Evolutionary conservation across 2,329 filamentous ascomycete species (phyloP), one percentile per base, ranked within the genome.

Genomic region (Aureobasidium leucospermi): DNA sequence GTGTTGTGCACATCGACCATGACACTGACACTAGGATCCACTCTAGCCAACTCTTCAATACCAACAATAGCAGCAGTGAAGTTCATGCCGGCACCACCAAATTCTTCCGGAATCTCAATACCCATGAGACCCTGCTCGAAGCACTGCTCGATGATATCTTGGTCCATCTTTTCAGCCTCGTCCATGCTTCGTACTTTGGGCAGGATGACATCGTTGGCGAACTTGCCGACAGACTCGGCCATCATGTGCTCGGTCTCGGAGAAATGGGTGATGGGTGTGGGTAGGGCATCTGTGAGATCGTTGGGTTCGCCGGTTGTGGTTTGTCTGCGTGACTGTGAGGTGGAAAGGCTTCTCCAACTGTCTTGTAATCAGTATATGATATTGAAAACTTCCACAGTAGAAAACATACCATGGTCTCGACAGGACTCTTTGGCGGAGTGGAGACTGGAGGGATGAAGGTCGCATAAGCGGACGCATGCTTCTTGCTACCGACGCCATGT

Each of bases 101-200:
- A 99, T 75, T 96, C 92, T 75, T 99, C 94, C 15, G 94, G 93
- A 60, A 99, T 96, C 78, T 99, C 94, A 64, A 99, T 83, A 63
- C 91, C 88, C 94, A 99, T 99, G 52, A 99, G 79, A 0, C 94
- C 94, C 73, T 97, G 92, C 79, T 99, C 94, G 69, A 99, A 99
- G 56, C 96, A 83, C 76, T 94, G 89, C 78, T 96, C 91, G 6
- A 99, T 88, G 7, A 99, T 76, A 1, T 81, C 73, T 0, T 90
- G 86, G 73, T 97, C 94, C 94, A 99, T 97, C 60, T 82, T 76
- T 80, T 99, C 94, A 32, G 87, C 87, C 80, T 99, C 94, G 73
- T 99, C 94, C 94, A 99, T 99, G 16, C 96, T 92, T 60, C 94
- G 89, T 10, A 90, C 92, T 74, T 91, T 93, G 58, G 94, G 94